Evolutionary conservation across 2,329 filamentous ascomycete species (phyloP), one percentile per base, ranked within the genome.

Genomic region (Nannizziopsis arthrosporioides): DNA sequence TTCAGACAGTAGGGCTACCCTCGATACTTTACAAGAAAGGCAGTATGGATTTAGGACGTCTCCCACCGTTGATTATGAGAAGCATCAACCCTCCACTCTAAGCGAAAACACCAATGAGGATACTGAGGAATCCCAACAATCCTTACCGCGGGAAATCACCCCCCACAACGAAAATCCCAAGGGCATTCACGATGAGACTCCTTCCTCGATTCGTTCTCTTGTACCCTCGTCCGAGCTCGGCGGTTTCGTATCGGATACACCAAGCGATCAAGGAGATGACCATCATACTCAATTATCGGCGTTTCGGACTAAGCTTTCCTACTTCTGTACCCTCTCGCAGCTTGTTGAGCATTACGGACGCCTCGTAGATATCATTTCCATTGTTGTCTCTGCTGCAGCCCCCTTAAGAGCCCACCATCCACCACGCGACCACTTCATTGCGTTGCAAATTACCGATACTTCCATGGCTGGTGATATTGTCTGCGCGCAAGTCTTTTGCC

Each of bases 401-500:
- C 53, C 62, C 11, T 55, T 55, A 22, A 65, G 60, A 37, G 61
- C 69, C 8, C 58, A 56, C 12, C 57, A 63, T n/a, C 65, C 62
- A 7, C 60, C 64, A 5, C 64, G 61, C 51, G 68, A 71, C 43
- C 68, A 67, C 53, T 59, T 62, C 35, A 51, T 69, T 41, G 68
- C 62, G 7, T 51, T 73, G 7, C 62, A 64, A 17, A 48, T 73
- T 11, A 70, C 68, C 4, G 71, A 73, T 55, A 63, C 62, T 15
- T 71, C 69, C 10, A 64, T 67, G 56, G 60, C 60, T 27, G 66
- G 65, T 11, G 63, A 60, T 3, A 61, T 59, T 5, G 51, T 69
- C 12, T 55, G 54, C 44, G 70, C 63, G 2, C 66, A 71, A 43
- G 64, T 74, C 3, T 68, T 70, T 47, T 67, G 67, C 11, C 63